Evolutionary conservation across 495 filamentous ascomycete genomes (phyloP).

Genomic region (Aspergillus incahuasiensis): DNA sequence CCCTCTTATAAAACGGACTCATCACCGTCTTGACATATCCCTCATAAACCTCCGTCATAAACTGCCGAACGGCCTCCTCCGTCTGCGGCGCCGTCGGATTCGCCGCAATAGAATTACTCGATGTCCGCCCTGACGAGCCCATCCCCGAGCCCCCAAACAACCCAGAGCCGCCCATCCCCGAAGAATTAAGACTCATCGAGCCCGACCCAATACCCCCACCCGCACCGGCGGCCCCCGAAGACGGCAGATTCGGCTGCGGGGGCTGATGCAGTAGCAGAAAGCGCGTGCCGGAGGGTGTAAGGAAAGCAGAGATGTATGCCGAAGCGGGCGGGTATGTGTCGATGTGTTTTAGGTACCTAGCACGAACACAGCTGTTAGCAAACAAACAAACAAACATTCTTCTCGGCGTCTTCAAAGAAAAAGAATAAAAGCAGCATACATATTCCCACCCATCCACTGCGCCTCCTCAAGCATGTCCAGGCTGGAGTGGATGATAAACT

Average conservation of each 20-base stretch:
- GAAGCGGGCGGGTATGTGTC: constrained; percentile 79
- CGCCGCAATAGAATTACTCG: constrained; percentile 62
- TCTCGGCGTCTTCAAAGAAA: not conserved
- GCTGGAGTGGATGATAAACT: constrained; percentile 90
- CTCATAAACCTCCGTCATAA: constrained; percentile 92
- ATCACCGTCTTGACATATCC: constrained; percentile 94
- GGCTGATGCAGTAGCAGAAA: constrained; percentile 89
- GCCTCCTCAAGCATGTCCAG: constrained; percentile 93
- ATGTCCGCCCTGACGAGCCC: constrained; percentile 38
- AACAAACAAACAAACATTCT: not conserved
- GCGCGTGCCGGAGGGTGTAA: constrained; percentile 64
- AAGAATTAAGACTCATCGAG: not conserved
- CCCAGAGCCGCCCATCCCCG: not conserved
- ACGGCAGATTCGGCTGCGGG: constrained; percentile 44
- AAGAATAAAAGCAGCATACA: constrained; percentile 46
- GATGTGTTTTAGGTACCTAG: constrained; percentile 89
- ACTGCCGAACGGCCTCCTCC: constrained; percentile 89
- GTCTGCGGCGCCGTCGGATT: constrained; percentile 83
- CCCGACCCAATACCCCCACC: constrained; percentile 7
- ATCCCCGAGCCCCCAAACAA: not conserved
- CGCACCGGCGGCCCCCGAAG: constrained; percentile 6
- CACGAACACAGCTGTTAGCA: not conserved
- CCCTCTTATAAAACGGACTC: constrained; percentile 86
- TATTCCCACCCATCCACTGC: constrained; percentile 78
- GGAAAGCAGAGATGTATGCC: constrained; percentile 84